Evolutionary conservation across 345 rosid species (phyloP).

Genomic region (Eutrema heterophyllum): DNA sequence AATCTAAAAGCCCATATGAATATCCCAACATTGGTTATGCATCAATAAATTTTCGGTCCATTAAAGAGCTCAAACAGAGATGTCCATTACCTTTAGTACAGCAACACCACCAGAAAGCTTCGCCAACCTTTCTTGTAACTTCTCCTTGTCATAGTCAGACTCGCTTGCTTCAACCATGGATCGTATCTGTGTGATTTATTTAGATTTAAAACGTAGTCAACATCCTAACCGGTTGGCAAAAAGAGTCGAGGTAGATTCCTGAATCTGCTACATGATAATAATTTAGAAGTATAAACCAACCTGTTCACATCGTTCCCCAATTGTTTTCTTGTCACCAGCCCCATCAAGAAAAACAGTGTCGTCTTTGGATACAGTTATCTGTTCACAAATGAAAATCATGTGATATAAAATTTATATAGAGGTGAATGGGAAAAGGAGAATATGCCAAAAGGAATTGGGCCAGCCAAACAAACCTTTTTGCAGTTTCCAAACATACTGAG

Average conservation of each 20-base stretch:
- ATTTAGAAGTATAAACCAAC: conserved; percentile 29
- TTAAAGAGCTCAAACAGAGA: background rate
- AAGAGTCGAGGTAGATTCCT: background rate
- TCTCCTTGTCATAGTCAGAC: conserved; percentile 94
- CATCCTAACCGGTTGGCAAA: background rate
- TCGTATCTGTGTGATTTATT: conserved; percentile 47
- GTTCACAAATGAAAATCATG: conserved; percentile 6
- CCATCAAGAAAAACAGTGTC: conserved; percentile 91
- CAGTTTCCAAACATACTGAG: conserved; percentile 80
- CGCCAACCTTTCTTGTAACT: conserved; percentile 89
- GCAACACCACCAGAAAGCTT: conserved; percentile 98
- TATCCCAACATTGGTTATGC: background rate
- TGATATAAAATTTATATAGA: background rate
- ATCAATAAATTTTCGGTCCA: background rate
- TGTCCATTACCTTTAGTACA: conserved; percentile 70
- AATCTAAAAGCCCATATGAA: conserved; percentile 39
- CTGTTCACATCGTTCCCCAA: conserved; percentile 91
- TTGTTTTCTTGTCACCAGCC: conserved; percentile 84
- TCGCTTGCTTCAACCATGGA: conserved; percentile 69
- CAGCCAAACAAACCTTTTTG: conserved; percentile 60
- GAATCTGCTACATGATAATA: background rate
- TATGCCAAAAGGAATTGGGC: background rate
- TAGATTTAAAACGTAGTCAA: background rate
- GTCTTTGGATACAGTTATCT: conserved; percentile 88
- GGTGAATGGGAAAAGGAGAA: background rate